Conservation (phyloP, 306 rosid species). For the Prunus mongolica region DNA sequence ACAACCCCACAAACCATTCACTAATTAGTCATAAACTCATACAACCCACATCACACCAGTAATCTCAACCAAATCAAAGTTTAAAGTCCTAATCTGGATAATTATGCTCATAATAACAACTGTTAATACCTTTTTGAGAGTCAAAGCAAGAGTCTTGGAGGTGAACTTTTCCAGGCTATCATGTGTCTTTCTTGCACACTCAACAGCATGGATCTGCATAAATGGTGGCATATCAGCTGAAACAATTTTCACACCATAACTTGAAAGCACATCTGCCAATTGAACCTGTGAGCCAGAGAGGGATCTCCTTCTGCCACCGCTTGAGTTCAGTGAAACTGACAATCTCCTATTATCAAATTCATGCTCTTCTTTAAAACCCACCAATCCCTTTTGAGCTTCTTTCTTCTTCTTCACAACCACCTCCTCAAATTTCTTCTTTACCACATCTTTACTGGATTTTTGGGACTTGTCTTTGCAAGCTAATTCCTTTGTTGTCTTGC, state of each 20-base stretch:
- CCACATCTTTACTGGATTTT: conserved; percentile 28
- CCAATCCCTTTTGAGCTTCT: conserved; percentile 11
- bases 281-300: conserved; percentile 49
- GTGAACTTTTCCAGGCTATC: conserved; percentile 95
- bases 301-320: conserved; percentile 65
- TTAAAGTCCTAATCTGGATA: not conserved
- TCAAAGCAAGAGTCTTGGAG: conserved; percentile 78
- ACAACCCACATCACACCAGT: conserved; percentile 3
- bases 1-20: conserved; percentile 20
- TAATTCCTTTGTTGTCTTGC: conserved; percentile 14
- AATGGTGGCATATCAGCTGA: conserved; percentile 95
- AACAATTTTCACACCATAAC: conserved; percentile 70
- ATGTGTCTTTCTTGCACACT: conserved; percentile 68
- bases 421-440: conserved; percentile 35
- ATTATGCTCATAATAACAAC: not conserved
- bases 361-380: conserved; percentile 5
- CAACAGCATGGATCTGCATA: conserved; percentile 98
- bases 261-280: conserved; percentile 60
- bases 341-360: conserved; percentile 24
- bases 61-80: not conserved
- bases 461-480: conserved; percentile 31
- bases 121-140: conserved; percentile 70
- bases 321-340: conserved; percentile 34
- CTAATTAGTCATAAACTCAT: conserved; percentile 32
- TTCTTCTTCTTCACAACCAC: conserved; percentile 34